These are phyloP conservation scores for Starmerella gropengiesseri DNA, from an alignment of 805 yeast genomes.

Conservation along the genomic window DNA sequence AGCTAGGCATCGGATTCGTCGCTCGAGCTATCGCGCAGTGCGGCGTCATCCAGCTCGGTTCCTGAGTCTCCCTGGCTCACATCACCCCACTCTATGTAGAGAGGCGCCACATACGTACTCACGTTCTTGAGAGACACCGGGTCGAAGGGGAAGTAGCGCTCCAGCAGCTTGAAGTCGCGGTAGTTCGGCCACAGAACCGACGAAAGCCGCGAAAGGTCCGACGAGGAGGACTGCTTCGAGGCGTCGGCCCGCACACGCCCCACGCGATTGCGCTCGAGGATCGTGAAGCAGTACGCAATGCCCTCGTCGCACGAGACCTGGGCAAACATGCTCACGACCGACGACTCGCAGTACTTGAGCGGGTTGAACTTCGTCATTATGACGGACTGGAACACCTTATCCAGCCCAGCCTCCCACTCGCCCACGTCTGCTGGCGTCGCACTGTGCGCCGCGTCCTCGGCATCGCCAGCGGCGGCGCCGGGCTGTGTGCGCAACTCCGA, in stretches of 20 bases:
- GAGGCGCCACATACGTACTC: slow-evolving; percentile 42
- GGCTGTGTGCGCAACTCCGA: slow-evolving; percentile 37
- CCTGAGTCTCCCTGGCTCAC: slow-evolving; percentile 36
- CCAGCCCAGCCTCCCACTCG: slow-evolving; percentile 40
- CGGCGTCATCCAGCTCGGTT: slow-evolving; percentile 14
- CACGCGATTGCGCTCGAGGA: slow-evolving; percentile 79
- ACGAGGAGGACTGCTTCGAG: slow-evolving; percentile 4
- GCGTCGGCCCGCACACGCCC: slow-evolving; percentile 39
- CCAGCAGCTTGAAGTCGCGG: slow-evolving; percentile 78
- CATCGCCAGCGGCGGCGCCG: slow-evolving; percentile 26
- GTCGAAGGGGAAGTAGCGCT: slow-evolving; percentile 94
- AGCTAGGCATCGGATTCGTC: too few relatives aligned
- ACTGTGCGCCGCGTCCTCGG: too few relatives aligned
- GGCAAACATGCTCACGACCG: slow-evolving; percentile 88
- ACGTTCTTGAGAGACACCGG: slow-evolving; percentile 66
- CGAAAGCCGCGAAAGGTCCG: slow-evolving; percentile 17
- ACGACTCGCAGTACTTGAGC: slow-evolving; percentile 81
- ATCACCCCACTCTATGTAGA: slow-evolving; percentile 75
- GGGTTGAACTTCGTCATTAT: slow-evolving; percentile 87
- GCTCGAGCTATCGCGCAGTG: too few relatives aligned
- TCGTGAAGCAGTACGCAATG: slow-evolving; percentile 85
- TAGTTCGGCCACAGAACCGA: slow-evolving; percentile 42
- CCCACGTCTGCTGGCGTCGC: neutral
- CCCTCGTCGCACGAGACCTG: slow-evolving; percentile 81
- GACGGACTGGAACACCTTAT: slow-evolving; percentile 75